Evolutionary conservation across 495 filamentous ascomycete species (phyloP), one percentile per base, ranked within the genome.

Genomic region (Annulohypoxylon nitens): DNA sequence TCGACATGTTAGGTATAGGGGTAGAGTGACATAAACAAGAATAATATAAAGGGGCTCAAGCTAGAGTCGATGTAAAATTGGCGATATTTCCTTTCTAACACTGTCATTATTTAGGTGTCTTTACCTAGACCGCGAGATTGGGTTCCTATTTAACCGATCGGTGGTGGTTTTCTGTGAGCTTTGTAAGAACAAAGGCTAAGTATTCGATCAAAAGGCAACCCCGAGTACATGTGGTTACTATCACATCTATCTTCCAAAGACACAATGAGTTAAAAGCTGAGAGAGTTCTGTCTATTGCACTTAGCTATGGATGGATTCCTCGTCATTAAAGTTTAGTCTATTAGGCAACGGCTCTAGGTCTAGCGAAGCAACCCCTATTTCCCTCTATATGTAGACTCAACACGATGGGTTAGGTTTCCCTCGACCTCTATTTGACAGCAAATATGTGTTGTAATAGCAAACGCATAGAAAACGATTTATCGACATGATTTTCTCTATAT

Each of bases 391-490:
- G 14, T 26, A 30, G 48, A 51, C 48, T 53, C 4, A 23, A 18
- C 9, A 36, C 3, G 9, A 36, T n/a, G 26, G 33, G 18, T 6
- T 16, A 57, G 7, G 0, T 10, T 57, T 20, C 16, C 14, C 14
- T 20, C 16, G 7, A 20, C 20, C 1, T 20, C 33, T 4, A 36
- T 16, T 57, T 5, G 33, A 57, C 9, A 10, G 30, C n/a, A n/a
- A 37, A 57, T 37, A 11, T 57, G 16, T 33, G 33, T 20, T 37
- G 20, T 57, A n/a, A 20, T 57, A 57, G 14, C 53, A 57, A 57
- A n/a, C n/a, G 30, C 37, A 57, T 37, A 20, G 8, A 11, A 5
- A 36, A 37, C 33, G 11, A 9, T 33, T 33, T 37, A 57, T 20
- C 33, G 6, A 57, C n/a, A 25, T 36, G 18, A 4, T 16, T 23